Evolutionary conservation across 176 grass and related monocot species (phyloP).

Genomic region (Microstegium vimineum): DNA sequence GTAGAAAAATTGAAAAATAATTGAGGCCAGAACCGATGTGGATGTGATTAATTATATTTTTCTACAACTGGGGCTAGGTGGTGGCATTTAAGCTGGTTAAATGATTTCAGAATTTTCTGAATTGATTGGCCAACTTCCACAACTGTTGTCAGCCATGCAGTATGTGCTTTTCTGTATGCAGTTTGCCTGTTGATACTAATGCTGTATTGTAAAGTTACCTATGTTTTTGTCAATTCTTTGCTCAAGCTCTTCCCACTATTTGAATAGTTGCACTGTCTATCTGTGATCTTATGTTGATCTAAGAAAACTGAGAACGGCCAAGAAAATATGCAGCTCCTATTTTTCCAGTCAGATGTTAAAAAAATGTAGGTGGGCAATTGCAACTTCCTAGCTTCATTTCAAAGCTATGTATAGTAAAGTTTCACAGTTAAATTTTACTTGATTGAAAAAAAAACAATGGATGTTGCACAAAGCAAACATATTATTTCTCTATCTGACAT

Average conservation of each 20-base stretch:
- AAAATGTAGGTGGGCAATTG: no score
- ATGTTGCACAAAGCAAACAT: neutral
- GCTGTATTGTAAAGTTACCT: neutral
- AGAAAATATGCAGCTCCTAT: neutral
- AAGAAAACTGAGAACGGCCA: neutral
- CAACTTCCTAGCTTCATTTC: no score
- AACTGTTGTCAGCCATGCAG: neutral
- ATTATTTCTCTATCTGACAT: neutral
- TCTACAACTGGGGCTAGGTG: neutral
- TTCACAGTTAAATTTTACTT: neutral
- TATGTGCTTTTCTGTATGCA: neutral
- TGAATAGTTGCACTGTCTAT: neutral
- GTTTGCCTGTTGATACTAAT: neutral
- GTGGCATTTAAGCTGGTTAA: neutral
- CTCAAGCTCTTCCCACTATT: neutral
- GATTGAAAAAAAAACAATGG: neutral
- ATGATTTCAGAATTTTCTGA: slow-evolving; percentile 8
- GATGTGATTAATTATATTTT: slow-evolving; percentile 35
- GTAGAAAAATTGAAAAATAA: slow-evolving; percentile 7
- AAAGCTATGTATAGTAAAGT: neutral
- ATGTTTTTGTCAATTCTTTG: neutral
- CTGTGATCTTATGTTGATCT: neutral
- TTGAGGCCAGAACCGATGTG: slow-evolving; percentile 15
- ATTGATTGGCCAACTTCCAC: slow-evolving; percentile 17
- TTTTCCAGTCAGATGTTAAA: no score